These are phyloP conservation scores for Lepiota brunneoincarnata DNA, from an alignment of 768 basidiomycete genomes.

Conservation along the genomic window DNA sequence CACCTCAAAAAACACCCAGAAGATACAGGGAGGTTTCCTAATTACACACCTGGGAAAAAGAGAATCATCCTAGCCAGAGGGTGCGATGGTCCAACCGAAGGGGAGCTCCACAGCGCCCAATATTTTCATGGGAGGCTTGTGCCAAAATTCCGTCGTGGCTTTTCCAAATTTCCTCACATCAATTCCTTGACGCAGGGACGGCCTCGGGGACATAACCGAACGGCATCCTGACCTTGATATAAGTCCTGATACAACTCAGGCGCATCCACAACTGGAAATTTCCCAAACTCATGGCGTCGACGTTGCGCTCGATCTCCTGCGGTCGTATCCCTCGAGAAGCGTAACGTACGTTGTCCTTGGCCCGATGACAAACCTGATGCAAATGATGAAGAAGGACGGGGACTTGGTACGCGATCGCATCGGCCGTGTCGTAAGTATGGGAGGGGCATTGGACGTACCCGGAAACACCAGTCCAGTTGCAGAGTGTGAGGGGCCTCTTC, in stretches of 20 bases:
- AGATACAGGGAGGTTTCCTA: slow-evolving; percentile 56
- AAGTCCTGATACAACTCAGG: slow-evolving; percentile 15
- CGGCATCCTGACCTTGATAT: slow-evolving; percentile 66
- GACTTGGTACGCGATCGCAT: slow-evolving; percentile 53
- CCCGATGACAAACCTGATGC: slow-evolving; percentile 79
- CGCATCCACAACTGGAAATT: slow-evolving; percentile 44
- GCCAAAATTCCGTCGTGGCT: slow-evolving; percentile 3
- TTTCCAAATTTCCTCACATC: not conserved
- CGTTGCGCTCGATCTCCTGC: slow-evolving; percentile 54
- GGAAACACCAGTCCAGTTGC: slow-evolving; percentile 82
- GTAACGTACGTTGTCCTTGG: slow-evolving; percentile 75
- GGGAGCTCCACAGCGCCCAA: slow-evolving; percentile 69
- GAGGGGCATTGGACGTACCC: slow-evolving; percentile 89
- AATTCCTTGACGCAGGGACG: slow-evolving; percentile 48
- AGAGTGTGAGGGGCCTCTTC: slow-evolving; percentile 60
- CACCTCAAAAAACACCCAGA: slow-evolving; percentile 57
- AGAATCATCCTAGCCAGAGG: slow-evolving; percentile 70
- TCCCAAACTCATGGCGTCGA: slow-evolving; percentile 48
- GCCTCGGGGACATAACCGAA: slow-evolving; percentile 55
- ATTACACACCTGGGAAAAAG: slow-evolving; percentile 38
- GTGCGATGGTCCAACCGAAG: slow-evolving; percentile 62
- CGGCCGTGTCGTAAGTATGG: slow-evolving; percentile 85
- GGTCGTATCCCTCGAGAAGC: slow-evolving; percentile 43
- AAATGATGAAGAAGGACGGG: slow-evolving; percentile 54
- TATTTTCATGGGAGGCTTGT: slow-evolving; percentile 80